Evolutionary conservation across 306 rosid species (phyloP).

Genomic region (Bauhinia variegata): DNA sequence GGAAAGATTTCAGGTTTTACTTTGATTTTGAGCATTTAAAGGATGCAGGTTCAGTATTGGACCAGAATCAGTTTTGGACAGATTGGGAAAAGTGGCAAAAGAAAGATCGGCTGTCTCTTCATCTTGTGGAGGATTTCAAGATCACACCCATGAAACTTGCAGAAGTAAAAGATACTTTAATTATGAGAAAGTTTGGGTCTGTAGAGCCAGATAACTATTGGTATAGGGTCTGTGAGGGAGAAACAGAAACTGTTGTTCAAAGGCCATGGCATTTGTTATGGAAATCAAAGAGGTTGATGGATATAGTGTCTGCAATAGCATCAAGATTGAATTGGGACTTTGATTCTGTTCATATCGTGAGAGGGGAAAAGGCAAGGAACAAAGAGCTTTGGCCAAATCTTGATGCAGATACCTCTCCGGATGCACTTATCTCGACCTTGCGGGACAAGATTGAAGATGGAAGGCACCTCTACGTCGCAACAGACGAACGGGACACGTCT

Average conservation of each 20-base stretch:
- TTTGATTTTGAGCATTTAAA: conserved; percentile 95
- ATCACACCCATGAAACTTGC: conserved; percentile 88
- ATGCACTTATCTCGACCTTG: conserved; percentile 71
- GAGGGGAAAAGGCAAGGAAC: conserved; percentile 95
- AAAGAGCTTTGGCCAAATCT: conserved; percentile 97
- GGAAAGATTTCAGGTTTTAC: conserved; percentile 95
- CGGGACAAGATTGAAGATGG: conserved; percentile 79
- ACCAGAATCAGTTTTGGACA: conserved; percentile 85
- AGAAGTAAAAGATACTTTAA: conserved; percentile 70
- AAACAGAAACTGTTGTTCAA: conserved; percentile 80
- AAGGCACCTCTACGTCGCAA: conserved; percentile 84
- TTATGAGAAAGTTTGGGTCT: conserved; percentile 86
- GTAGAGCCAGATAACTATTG: conserved; percentile 96
- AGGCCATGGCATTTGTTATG: conserved; percentile 96
- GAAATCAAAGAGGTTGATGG: conserved; percentile 95
- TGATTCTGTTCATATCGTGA: conserved; percentile 85
- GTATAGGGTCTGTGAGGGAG: conserved; percentile 98
- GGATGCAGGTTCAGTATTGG: conserved; percentile 88
- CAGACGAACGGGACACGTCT: conserved; percentile 71
- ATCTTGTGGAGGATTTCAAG: conserved; percentile 78
- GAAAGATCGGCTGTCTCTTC: conserved; percentile 65
- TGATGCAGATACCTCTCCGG: conserved; percentile 81
- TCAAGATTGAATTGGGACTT: conserved; percentile 91
- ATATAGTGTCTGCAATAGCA: conserved; percentile 81
- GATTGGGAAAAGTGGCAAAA: conserved; percentile 90